Percentiles rank a stretch among this genome's conserved stretches.
Evolutionary conservation across 1,139 yeast genomes (phyloP).

Genomic region (Candida glucosophila): DNA sequence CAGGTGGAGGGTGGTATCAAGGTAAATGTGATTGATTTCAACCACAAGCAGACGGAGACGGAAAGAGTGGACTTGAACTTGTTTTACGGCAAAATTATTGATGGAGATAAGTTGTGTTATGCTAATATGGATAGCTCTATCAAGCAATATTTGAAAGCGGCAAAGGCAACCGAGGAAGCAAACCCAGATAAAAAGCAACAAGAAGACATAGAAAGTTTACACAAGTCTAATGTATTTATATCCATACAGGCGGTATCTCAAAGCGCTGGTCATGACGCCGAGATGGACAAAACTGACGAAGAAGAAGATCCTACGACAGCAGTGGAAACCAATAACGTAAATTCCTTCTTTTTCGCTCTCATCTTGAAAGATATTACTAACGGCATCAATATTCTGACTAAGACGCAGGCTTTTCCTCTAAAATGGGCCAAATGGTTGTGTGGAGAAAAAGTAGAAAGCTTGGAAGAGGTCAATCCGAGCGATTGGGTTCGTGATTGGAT

Average conservation of each 20-base stretch:
- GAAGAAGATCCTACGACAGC: slow-evolving; percentile 25
- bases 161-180: slow-evolving; percentile 12
- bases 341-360: slow-evolving; percentile 53
- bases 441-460: slow-evolving; percentile 28
- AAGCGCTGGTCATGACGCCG: slow-evolving; percentile 7
- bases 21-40: slow-evolving; percentile 45
- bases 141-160: slow-evolving; percentile 27
- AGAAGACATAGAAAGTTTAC: slow-evolving; percentile 18
- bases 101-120: slow-evolving; percentile 82
- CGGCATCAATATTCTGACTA: slow-evolving; percentile 60
- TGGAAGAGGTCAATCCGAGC: slow-evolving; percentile 60
- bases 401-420: slow-evolving; percentile 84
- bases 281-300: slow-evolving; percentile 5
- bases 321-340: slow-evolving; percentile 31
- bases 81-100: slow-evolving; percentile 68
- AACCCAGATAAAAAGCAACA: slow-evolving; percentile 15
- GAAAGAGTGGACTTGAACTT: slow-evolving; percentile 47
- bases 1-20: slow-evolving; percentile 89
- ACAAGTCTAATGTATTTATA: slow-evolving; percentile 62
- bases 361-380: slow-evolving; percentile 73
- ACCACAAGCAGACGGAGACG: slow-evolving; percentile 25
- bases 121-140: slow-evolving; percentile 79
- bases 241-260: slow-evolving; percentile 65
- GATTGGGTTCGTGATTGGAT: slow-evolving; percentile 97
- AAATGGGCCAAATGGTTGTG: slow-evolving; percentile 87